phyloP scores from a whole-genome alignment of 768 basidiomycete genomes.

The Panaeolus cyanescens region DNA sequence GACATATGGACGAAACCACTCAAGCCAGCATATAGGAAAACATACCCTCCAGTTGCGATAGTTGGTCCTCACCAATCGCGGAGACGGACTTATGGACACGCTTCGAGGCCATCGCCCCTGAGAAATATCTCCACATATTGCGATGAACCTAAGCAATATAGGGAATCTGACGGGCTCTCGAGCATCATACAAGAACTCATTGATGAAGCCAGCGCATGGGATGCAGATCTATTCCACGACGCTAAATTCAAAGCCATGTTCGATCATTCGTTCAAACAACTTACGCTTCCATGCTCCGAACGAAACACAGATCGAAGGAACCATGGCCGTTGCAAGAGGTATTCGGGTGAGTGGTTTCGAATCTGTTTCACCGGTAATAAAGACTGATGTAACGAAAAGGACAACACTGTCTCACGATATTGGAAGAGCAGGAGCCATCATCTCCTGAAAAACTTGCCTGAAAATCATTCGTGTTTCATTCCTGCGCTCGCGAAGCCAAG shows the following conservation, averaged over 20 bases:
- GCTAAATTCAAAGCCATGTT: slow-evolving; percentile 49
- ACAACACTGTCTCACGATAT: neutral
- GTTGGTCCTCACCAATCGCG: neutral
- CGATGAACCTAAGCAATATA: neutral
- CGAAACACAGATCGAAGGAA: neutral
- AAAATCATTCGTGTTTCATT: no score
- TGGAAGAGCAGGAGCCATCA: neutral
- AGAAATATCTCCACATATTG: neutral
- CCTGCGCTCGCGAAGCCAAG: neutral
- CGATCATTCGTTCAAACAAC: slow-evolving; percentile 8
- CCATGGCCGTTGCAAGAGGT: neutral
- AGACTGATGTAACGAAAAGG: neutral
- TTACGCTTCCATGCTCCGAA: neutral
- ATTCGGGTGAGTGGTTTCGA: neutral
- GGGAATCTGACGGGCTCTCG: slow-evolving; percentile 30
- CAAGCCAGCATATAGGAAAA: neutral
- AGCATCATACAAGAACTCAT: slow-evolving; percentile 50
- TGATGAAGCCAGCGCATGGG: slow-evolving; percentile 53
- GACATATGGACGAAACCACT: neutral
- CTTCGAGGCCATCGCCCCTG: neutral
- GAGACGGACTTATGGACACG: neutral
- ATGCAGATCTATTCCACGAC: slow-evolving; percentile 47
- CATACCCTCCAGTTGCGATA: neutral
- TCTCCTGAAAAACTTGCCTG: neutral
- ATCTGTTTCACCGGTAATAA: neutral